These are phyloP conservation scores for Leccinum disarticulatum DNA, from an alignment of 768 basidiomycete genomes.

Conservation along the genomic window DNA sequence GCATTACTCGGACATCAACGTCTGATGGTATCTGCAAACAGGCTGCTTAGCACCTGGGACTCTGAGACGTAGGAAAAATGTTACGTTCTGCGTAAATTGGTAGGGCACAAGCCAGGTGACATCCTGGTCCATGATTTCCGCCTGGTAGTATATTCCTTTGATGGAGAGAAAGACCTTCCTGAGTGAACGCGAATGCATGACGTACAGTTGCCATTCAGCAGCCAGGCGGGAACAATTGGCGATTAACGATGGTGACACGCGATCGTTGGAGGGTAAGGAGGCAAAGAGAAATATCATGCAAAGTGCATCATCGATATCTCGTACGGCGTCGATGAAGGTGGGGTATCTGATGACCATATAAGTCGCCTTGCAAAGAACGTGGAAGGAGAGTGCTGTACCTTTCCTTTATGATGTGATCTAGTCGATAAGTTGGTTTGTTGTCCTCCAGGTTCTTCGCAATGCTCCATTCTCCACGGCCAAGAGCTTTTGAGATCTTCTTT, in stretches of 20 bases:
- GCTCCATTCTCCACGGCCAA: conserved; percentile 94
- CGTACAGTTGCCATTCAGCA: conserved; percentile 95
- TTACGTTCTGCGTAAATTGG: conserved; percentile 92
- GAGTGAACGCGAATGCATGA: conserved; percentile 82
- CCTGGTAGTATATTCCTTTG: conserved; percentile 98
- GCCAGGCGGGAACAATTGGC: conserved; percentile 89
- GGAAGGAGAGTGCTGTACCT: conserved; percentile 49
- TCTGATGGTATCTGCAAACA: conserved; percentile 78
- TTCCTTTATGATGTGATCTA: conserved; percentile 98
- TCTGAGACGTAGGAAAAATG: conserved; percentile 23
- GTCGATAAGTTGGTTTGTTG: conserved; percentile 83
- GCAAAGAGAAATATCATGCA: conserved; percentile 95
- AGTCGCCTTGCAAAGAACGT: background rate
- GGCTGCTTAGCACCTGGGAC: conserved; percentile 8
- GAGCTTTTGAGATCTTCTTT: conserved; percentile 89
- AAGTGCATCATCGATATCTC: conserved; percentile 96
- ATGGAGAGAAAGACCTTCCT: conserved; percentile 94
- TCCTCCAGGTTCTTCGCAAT: conserved; percentile 93
- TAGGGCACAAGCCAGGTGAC: conserved; percentile 97
- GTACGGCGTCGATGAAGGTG: conserved; percentile 91
- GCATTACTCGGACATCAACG: conserved; percentile 96
- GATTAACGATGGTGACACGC: conserved; percentile 78
- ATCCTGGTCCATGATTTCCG: conserved; percentile 88
- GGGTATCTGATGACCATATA: conserved; percentile 68
- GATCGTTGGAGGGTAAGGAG: conserved; percentile 81